A percentile compares a stretch with the other conserved stretches of the same genome.
These are phyloP conservation scores for Rhododendron simsii DNA, from an alignment of 148 eudicot genomes.

Conservation along the genomic window DNA sequence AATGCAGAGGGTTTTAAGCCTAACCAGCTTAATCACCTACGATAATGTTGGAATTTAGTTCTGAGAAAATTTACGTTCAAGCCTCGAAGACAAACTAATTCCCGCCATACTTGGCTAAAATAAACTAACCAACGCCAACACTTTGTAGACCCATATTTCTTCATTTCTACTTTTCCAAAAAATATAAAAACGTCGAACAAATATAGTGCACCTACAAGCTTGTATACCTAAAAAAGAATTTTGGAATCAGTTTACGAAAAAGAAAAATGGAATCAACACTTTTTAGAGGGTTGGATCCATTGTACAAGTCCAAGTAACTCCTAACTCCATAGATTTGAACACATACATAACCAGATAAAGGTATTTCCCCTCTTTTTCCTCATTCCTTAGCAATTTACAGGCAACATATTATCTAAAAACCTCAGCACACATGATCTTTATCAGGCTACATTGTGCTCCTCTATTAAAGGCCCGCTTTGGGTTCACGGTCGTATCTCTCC, in stretches of 20 bases:
- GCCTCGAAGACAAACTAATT: background rate
- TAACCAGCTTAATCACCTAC: too few species aligned
- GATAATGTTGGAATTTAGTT: background rate
- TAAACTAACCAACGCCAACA: background rate
- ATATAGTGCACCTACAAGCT: background rate
- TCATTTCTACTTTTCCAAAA: background rate
- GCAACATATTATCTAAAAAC: background rate
- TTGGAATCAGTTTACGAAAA: background rate
- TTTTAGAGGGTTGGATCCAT: background rate
- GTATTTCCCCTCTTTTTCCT: background rate
- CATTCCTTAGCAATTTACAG: background rate
- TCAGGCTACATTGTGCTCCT: background rate
- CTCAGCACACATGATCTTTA: background rate
- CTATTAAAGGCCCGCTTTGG: background rate
- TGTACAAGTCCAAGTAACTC: background rate
- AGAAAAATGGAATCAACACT: background rate
- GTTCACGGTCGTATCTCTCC: constrained; percentile 3
- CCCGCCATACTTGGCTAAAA: background rate
- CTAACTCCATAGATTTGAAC: background rate
- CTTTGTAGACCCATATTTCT: background rate
- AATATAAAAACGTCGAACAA: background rate
- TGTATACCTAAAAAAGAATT: background rate
- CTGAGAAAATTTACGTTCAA: too few species aligned
- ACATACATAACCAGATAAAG: background rate
- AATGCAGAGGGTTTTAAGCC: too few species aligned